These are phyloP conservation scores for Grigorovia yakushimaensis DNA, from an alignment of 805 yeast genomes.

Conservation along the genomic window DNA sequence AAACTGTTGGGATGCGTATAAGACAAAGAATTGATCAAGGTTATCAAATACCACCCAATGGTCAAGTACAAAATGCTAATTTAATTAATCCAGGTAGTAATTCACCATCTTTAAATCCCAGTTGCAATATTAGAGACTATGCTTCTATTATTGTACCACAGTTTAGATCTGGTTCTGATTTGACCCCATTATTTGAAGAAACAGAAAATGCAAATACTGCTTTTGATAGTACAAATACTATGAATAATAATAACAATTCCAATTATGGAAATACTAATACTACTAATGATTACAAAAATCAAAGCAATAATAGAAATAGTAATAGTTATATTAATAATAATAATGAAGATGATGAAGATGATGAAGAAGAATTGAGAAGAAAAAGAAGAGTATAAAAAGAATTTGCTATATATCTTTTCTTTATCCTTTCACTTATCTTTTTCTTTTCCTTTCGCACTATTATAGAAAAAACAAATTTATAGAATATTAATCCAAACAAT, in stretches of 20 bases:
- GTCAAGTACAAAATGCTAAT: background rate
- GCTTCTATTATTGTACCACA: conserved; percentile 20
- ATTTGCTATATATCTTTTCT: background rate
- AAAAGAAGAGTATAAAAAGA: background rate
- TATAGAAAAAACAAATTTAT: no score
- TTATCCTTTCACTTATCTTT: no score
- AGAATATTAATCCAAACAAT: no score
- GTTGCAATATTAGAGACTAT: conserved; percentile 13
- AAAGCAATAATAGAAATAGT: background rate
- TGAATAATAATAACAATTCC: background rate
- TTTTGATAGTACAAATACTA: background rate
- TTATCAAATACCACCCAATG: conserved; percentile 23
- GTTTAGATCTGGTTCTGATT: conserved; percentile 4
- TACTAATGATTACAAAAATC: background rate
- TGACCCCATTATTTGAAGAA: conserved; percentile 3
- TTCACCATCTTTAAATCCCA: background rate
- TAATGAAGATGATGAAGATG: background rate
- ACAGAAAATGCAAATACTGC: background rate
- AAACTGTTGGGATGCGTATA: conserved; percentile 61
- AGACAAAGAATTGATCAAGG: conserved; percentile 61
- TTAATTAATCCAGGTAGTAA: no score
- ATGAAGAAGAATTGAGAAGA: background rate
- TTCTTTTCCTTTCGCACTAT: no score
- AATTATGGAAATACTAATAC: background rate
- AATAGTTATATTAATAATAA: background rate